These are phyloP conservation scores for Scedosporium apiospermum DNA, from an alignment of 2,329 filamentous ascomycete species.

Conservation along the genomic window DNA sequence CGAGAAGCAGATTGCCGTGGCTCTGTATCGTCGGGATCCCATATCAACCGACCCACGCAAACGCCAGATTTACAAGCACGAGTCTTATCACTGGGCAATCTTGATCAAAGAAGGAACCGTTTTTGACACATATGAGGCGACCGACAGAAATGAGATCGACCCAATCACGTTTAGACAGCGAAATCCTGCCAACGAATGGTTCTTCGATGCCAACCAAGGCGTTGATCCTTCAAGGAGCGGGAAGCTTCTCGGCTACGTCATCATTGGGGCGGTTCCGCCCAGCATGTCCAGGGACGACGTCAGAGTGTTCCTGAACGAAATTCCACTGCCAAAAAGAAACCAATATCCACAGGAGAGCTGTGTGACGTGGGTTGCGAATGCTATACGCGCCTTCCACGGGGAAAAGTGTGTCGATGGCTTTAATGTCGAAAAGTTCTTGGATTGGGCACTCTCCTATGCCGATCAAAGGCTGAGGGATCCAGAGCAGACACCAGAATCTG, in stretches of 20 bases:
- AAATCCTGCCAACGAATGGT: constrained; percentile 24
- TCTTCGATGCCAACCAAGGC: constrained; percentile 8
- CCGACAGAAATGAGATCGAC: constrained; percentile 20
- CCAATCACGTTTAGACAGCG: constrained; percentile 19
- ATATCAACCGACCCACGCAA: constrained; percentile 14
- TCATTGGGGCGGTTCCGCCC: background rate
- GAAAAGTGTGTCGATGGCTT: constrained; percentile 13
- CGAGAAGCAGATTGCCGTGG: constrained; percentile 10
- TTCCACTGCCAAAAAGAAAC: constrained; percentile 20
- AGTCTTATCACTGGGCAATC: constrained; percentile 23
- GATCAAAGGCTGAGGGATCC: background rate
- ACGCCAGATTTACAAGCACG: constrained; percentile 16
- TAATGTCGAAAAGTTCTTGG: background rate
- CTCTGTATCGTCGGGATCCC: constrained; percentile 17
- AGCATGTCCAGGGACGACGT: constrained; percentile 12
- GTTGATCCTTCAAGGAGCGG: background rate
- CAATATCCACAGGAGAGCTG: constrained; percentile 23
- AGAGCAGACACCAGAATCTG: background rate
- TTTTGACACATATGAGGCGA: constrained; percentile 16
- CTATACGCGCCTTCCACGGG: constrained; percentile 16
- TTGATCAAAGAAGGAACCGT: constrained; percentile 10
- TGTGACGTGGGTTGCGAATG: constrained; percentile 21
- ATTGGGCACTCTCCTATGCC: background rate
- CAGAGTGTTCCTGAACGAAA: constrained; percentile 11
- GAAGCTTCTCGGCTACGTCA: background rate